phyloP scores from a whole-genome alignment of 2,329 filamentous ascomycete genomes.

The Blastomyces emzantsi region DNA sequence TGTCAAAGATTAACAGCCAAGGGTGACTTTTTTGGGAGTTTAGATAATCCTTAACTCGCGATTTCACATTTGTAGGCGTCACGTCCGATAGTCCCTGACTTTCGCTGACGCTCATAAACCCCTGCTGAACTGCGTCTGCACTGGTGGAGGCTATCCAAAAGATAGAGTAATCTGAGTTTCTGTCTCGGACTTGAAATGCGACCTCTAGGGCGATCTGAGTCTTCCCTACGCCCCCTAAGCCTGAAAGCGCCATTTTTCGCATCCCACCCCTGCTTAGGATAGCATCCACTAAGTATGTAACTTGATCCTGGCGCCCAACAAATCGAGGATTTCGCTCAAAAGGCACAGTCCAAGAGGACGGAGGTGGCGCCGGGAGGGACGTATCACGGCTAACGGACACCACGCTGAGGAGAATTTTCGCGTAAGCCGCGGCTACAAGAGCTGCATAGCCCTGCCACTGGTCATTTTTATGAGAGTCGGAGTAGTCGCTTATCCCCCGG shows the following conservation, averaged over 20 bases:
- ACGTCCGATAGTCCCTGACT: too few species aligned
- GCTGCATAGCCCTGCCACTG: not conserved
- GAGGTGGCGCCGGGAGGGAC: not conserved
- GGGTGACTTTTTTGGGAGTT: too few species aligned
- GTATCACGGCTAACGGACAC: not conserved
- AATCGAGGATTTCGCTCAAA: not conserved
- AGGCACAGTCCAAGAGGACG: not conserved
- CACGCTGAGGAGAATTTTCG: not conserved
- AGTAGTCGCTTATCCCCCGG: not conserved
- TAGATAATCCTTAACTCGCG: too few species aligned
- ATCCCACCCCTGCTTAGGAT: not conserved
- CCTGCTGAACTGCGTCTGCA: not conserved
- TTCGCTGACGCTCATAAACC: not conserved
- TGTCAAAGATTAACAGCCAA: too few species aligned
- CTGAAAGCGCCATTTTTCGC: not conserved
- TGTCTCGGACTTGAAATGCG: not conserved
- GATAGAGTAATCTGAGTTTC: not conserved
- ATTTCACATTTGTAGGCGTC: too few species aligned
- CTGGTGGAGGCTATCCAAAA: not conserved
- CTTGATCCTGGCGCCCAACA: not conserved
- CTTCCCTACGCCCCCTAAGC: not conserved
- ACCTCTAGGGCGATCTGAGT: not conserved
- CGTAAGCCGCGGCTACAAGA: not conserved
- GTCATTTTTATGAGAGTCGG: not conserved
- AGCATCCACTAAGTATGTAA: not conserved